A percentile compares a stretch with the other conserved stretches of the same genome.
Evolutionary conservation across 2,329 filamentous ascomycete genomes (phyloP).

Genomic region (Hypoxylon sp.): DNA sequence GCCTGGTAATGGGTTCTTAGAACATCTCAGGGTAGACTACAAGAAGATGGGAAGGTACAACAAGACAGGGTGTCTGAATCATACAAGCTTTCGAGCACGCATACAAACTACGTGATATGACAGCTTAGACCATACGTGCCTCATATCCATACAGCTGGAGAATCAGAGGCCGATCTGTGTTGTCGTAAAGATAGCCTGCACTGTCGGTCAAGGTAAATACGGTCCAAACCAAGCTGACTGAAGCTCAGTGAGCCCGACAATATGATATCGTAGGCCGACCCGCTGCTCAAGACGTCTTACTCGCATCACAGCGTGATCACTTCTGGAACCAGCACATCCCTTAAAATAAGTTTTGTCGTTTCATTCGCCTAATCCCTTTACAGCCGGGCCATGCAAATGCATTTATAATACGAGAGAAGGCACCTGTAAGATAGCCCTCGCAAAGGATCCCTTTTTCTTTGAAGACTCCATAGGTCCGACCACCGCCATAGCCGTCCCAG

Average conservation of each 20-base stretch:
- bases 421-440: slow-evolving; percentile 43
- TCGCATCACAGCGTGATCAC: not conserved
- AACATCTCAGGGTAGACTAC: not conserved
- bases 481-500: slow-evolving; percentile 45
- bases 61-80: not conserved
- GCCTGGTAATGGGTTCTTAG: not conserved
- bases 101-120: not conserved
- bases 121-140: too few species aligned
- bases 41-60: not conserved
- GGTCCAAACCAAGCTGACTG: not conserved
- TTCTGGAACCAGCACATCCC: not conserved
- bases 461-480: slow-evolving; percentile 48
- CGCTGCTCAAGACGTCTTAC: not conserved
- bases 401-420: slow-evolving; percentile 52
- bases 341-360: slow-evolving; percentile 54
- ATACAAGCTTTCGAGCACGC: not conserved
- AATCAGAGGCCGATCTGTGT: too few species aligned
- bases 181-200: too few species aligned
- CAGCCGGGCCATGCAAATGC: slow-evolving; percentile 63
- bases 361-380: slow-evolving; percentile 62
- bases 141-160: too few species aligned
- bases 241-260: not conserved
- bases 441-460: slow-evolving; percentile 44
- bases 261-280: not conserved
- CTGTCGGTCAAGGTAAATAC: not conserved